Evolutionary conservation across 2,329 filamentous ascomycete genomes (phyloP).

Genomic region (Stagonosporopsis rhizophila): DNA sequence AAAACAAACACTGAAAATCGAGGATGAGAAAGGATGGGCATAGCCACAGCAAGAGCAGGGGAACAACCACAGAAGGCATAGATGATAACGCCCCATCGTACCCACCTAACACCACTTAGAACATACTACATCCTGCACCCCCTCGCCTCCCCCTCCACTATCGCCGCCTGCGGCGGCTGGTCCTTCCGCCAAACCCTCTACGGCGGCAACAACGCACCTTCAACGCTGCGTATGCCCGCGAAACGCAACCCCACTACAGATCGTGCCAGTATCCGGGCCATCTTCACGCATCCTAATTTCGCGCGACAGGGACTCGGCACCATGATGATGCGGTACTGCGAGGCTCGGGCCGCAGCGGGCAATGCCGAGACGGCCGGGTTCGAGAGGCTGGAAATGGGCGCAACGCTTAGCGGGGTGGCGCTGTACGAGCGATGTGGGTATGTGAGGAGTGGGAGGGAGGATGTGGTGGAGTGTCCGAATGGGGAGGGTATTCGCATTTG

Average conservation of each 20-base stretch:
- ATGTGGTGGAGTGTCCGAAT: constrained; percentile 44
- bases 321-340: constrained; percentile 50
- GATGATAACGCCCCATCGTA: background rate
- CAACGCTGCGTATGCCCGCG: constrained; percentile 38
- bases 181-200: constrained; percentile 46
- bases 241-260: constrained; percentile 37
- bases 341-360: constrained; percentile 34
- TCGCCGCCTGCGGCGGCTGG: constrained; percentile 48
- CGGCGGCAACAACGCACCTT: constrained; percentile 43
- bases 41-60: background rate
- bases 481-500: constrained; percentile 42
- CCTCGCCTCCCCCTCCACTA: constrained; percentile 21
- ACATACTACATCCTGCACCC: constrained; percentile 48
- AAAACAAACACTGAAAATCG: too few species aligned
- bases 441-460: constrained; percentile 42
- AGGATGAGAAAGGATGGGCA: background rate
- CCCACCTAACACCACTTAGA: constrained; percentile 9
- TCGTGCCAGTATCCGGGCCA: constrained; percentile 45
- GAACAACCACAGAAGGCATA: background rate
- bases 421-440: constrained; percentile 48
- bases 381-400: constrained; percentile 44
- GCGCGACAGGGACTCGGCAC: constrained; percentile 43
- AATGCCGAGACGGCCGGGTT: constrained; percentile 30
- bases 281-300: constrained; percentile 44
- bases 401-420: constrained; percentile 43